Conservation (phyloP, 108 stramenopile genomes). For the Pseudonitzschia multistriata region DNA sequence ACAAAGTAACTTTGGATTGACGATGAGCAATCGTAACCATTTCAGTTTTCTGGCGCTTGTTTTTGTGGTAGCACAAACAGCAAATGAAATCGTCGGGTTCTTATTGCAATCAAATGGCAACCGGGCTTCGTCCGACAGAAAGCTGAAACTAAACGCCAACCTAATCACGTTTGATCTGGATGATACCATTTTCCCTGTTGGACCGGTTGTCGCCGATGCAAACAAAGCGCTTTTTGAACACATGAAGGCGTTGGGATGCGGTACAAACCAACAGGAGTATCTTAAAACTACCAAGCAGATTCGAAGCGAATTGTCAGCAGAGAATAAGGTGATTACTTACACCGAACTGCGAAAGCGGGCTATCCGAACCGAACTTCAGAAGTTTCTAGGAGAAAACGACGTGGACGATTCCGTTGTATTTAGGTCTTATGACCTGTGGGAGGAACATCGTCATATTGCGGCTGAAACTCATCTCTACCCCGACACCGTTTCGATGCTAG, state of each 20-base stretch:
- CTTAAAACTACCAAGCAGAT: conserved; percentile 42
- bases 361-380: conserved; percentile 27
- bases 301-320: conserved; percentile 35
- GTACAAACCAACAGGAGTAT: conserved; percentile 33
- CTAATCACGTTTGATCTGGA: conserved; percentile 58
- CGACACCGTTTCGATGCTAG: conserved; percentile 34
- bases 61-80: not conserved
- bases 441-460: conserved; percentile 51
- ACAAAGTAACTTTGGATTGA: too few relatives aligned
- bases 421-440: conserved; percentile 55
- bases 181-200: conserved; percentile 63
- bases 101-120: not conserved
- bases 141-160: not conserved
- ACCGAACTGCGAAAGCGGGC: conserved; percentile 52
- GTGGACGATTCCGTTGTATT: conserved; percentile 27
- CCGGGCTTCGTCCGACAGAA: not conserved
- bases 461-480: conserved; percentile 56
- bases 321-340: conserved; percentile 46
- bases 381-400: conserved; percentile 14
- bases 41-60: not conserved
- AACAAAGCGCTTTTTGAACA: conserved; percentile 36
- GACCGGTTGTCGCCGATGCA: conserved; percentile 46
- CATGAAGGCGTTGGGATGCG: conserved; percentile 32
- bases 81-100: not conserved
- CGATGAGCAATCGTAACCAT: not conserved